Conservation (phyloP, 2,329 filamentous ascomycete genomes). For the Phialophora macrospora region DNA sequence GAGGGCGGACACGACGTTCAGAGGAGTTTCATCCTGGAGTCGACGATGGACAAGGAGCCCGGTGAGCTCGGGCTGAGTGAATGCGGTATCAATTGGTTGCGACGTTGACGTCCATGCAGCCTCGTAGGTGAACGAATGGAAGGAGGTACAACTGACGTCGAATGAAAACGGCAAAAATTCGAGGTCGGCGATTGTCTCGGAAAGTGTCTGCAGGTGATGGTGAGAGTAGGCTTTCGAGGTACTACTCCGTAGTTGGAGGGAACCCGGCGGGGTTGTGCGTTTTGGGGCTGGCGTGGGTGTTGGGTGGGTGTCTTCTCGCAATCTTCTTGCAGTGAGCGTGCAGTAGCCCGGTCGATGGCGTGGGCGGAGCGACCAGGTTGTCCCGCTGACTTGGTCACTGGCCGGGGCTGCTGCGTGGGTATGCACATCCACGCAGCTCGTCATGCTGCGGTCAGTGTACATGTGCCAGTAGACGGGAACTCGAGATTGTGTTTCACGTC, state of each 20-base stretch:
- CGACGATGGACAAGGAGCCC: slow-evolving; percentile 7
- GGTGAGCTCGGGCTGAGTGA: slow-evolving; percentile 2
- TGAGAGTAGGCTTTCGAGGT: slow-evolving; percentile 5
- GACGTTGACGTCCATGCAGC: slow-evolving; percentile 19
- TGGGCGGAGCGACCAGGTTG: slow-evolving; percentile 16
- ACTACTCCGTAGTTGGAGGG: neutral
- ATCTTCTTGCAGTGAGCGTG: slow-evolving; percentile 21
- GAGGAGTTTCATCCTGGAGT: slow-evolving; percentile 26
- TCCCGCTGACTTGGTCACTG: slow-evolving; percentile 1
- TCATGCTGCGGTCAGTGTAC: neutral
- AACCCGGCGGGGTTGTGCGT: slow-evolving; percentile 28
- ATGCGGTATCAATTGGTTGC: neutral
- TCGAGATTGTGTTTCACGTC: slow-evolving; percentile 1
- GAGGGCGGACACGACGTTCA: slow-evolving; percentile 29
- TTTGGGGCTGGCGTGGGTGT: slow-evolving; percentile 29
- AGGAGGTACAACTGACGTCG: slow-evolving; percentile 9
- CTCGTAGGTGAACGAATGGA: slow-evolving; percentile 28
- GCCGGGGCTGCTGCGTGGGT: slow-evolving; percentile 5
- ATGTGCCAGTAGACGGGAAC: neutral
- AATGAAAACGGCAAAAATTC: slow-evolving; percentile 26
- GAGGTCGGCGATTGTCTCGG: slow-evolving; percentile 27
- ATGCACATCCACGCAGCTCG: slow-evolving; percentile 2
- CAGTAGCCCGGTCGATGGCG: slow-evolving; percentile 26
- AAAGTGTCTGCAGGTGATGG: slow-evolving; percentile 6
- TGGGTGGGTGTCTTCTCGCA: neutral